Evolutionary conservation across 2,329 filamentous ascomycete genomes (phyloP), one percentile per base, ranked within the genome.

Genomic region (Dactylonectria estremocensis): DNA sequence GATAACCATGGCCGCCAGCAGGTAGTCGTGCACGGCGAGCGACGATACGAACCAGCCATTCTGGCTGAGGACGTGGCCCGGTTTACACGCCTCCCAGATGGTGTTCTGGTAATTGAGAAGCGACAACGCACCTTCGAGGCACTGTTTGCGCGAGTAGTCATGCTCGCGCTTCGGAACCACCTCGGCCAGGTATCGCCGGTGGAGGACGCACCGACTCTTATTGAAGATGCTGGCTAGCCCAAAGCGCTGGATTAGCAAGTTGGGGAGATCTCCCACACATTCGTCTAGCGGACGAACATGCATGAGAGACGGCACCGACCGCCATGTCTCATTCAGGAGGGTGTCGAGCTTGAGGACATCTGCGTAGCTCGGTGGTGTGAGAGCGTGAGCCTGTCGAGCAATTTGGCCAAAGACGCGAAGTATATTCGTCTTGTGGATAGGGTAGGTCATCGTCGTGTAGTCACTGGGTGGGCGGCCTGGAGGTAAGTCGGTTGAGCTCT

Each of bases 1-100:
- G 3, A 92, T 73, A 14, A 91, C 84, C 84, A 90, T 89, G 61
- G 87, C 85, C 0, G 89, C 89, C 2, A 91, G 83, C 58, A 92
- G 79, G 57, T 89, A 91, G 74, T 92, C 89, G 57, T 90, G 88
- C 58, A 88, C 84, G 11, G 86, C 84, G 4, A 91, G 78, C 1
- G 87, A 87, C 3, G 85, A 86, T 20, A 90, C 76, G 71, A 90
- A 90, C 86, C 88, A 90, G 5, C 84, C 83, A 43, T 87, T 83
- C 33, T 83, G 80, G 67, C 82, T 80, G 14, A 92, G 78, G 28
- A 87, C 80, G 6, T 86, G 86, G 1, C 88, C 88, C 0, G 88
- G 88, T 63, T 84, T 83, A 2, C 81, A 83, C 1, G 84, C 85
- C 56, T 86, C 79, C 76, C 84, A 84, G 49, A 89, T 83, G 33